Evolutionary conservation across 306 rosid species (phyloP).

Genomic region (Oemleria cerasiformis): DNA sequence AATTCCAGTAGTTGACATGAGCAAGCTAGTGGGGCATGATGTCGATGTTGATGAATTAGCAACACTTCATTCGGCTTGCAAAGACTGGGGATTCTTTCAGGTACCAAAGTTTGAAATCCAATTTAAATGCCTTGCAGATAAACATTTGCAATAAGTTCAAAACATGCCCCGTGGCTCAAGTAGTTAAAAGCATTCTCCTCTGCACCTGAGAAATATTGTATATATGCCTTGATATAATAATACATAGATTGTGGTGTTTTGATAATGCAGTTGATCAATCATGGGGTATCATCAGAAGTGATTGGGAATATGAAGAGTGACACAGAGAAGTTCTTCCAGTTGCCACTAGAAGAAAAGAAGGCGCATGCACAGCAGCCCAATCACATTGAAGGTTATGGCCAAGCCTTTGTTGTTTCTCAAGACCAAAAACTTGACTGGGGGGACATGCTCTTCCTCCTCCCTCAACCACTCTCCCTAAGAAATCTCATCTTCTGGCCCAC

Average conservation of each 20-base stretch:
- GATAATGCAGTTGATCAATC: constrained; percentile 30
- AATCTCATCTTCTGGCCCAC: constrained; percentile 23
- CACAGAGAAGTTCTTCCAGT: constrained; percentile 17
- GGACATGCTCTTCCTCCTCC: constrained; percentile 23
- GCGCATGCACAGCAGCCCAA: constrained; percentile 26
- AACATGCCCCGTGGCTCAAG: neutral
- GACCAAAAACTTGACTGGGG: constrained; percentile 34
- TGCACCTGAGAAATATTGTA: neutral
- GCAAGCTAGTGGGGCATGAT: neutral
- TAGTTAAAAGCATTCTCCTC: neutral
- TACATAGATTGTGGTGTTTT: neutral
- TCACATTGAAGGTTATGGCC: constrained; percentile 29
- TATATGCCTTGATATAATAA: too few relatives aligned
- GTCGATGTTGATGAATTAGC: constrained; percentile 7
- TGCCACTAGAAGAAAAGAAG: constrained; percentile 23
- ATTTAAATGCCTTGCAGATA: too few relatives aligned
- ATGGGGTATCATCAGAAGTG: constrained; percentile 24
- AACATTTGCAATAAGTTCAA: neutral
- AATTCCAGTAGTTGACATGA: constrained; percentile 23
- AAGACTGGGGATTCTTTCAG: constrained; percentile 33
- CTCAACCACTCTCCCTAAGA: constrained; percentile 18
- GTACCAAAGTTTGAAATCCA: neutral
- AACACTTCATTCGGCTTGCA: constrained; percentile 26
- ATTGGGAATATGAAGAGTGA: constrained; percentile 22
- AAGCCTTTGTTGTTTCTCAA: constrained; percentile 32